Percentiles rank a stretch among this genome's conserved stretches.
Evolutionary conservation across 768 basidiomycete genomes (phyloP).

Genomic region (Macrocybe gigantea): DNA sequence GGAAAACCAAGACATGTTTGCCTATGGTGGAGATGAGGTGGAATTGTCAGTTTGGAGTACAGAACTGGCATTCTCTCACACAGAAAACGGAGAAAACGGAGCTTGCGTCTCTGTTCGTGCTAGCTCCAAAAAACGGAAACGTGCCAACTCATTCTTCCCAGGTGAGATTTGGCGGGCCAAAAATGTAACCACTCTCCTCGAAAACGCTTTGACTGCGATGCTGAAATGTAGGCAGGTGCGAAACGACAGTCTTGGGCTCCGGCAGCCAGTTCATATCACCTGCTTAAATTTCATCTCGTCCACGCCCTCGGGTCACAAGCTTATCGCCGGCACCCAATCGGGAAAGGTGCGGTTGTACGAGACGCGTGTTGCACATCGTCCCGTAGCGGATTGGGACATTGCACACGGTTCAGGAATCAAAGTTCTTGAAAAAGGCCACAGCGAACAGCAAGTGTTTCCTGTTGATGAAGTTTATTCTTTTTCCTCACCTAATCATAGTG

Average conservation of each 20-base stretch:
- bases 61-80: slow-evolving; percentile 44
- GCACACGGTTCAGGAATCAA: slow-evolving; percentile 59
- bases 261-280: slow-evolving; percentile 75
- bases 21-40: slow-evolving; percentile 84
- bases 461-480: background rate
- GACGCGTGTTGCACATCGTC: slow-evolving; percentile 60
- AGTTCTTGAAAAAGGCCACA: slow-evolving; percentile 48
- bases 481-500: slow-evolving; percentile 31
- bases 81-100: background rate
- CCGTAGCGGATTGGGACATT: slow-evolving; percentile 63
- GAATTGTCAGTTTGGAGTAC: slow-evolving; percentile 78
- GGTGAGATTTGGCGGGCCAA: slow-evolving; percentile 83
- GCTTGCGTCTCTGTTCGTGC: slow-evolving; percentile 12
- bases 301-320: slow-evolving; percentile 33
- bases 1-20: slow-evolving; percentile 47
- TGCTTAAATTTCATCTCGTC: slow-evolving; percentile 54
- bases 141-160: slow-evolving; percentile 50
- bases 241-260: slow-evolving; percentile 70
- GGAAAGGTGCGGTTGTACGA: slow-evolving; percentile 79
- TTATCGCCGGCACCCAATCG: slow-evolving; percentile 67
- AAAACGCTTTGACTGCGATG: background rate
- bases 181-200: slow-evolving; percentile 47
- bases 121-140: slow-evolving; percentile 50
- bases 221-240: slow-evolving; percentile 31
- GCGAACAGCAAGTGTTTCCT: slow-evolving; percentile 51